Percentiles rank a stretch among this genome's conserved stretches.
Conservation (phyloP, 441 rosid genomes). For the California macrophylla region DNA sequence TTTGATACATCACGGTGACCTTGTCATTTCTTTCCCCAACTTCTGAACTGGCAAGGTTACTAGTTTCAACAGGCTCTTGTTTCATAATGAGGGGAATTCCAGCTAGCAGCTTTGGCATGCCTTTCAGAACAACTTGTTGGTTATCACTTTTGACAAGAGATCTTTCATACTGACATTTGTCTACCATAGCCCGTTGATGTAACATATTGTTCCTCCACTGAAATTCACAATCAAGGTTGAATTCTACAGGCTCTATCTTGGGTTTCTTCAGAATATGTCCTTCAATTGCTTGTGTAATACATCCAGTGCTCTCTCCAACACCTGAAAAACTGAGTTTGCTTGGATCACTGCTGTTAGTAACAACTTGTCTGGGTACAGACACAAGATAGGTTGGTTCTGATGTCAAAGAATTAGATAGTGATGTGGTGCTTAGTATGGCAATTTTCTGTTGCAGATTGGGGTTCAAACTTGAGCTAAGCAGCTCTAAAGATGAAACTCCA, state of each 20-base stretch:
- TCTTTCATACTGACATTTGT: conserved; percentile 7
- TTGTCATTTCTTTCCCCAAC: conserved; percentile 7
- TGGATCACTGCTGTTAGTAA: conserved; percentile 5
- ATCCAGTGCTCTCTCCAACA: conserved; percentile 1
- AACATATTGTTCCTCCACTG: conserved; percentile 5
- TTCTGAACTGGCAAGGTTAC: conserved; percentile 3
- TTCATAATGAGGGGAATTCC: conserved; percentile 10
- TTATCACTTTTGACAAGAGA: neutral
- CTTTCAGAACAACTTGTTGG: conserved; percentile 7
- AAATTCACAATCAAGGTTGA: conserved; percentile 11
- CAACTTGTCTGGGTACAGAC: neutral
- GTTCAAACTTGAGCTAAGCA: conserved; percentile 7
- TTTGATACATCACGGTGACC: neutral
- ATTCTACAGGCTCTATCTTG: conserved; percentile 20
- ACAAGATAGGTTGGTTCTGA: neutral
- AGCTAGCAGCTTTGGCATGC: conserved; percentile 12
- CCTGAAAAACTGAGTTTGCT: conserved; percentile 13
- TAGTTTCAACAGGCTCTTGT: conserved; percentile 13
- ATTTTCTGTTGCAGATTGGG: conserved; percentile 2
- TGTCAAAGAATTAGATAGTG: conserved; percentile 13
- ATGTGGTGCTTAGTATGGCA: neutral
- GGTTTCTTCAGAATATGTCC: conserved; percentile 19
- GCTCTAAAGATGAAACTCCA: conserved; percentile 11
- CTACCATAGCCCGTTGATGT: conserved; percentile 6
- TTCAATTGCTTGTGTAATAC: conserved; percentile 14